Base-by-base conservation (phyloP, 208 protist species). In the Trypanosoma grayi region DNA sequence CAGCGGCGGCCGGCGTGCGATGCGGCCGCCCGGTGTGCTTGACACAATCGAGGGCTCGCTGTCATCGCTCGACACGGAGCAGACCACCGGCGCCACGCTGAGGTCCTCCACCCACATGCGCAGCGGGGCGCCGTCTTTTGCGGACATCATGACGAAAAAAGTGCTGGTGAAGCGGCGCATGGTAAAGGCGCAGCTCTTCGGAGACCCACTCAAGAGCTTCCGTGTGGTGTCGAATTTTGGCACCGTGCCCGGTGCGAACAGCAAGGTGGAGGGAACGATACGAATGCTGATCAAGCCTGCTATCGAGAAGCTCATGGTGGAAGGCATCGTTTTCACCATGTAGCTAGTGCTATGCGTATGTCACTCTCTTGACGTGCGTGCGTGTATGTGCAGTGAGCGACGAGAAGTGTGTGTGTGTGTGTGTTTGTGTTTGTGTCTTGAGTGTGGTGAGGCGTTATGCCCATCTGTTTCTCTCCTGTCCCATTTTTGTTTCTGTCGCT, bases 151-250 rank as follows among this genome's bases (percentile, higher is more conserved):
- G 6, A 66, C 43, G 16, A 75, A 81, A 33, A 77, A 77, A 30
- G 74, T 75, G 16, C 40, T 66, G 2, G 82, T 94, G 28, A 70
- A 56, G 51, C 75, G 59, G 40, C 75, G 83, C 7, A 57, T 53
- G n/a, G 31, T 94, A 16, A 88, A 86, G 60, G 56, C 90, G 39
- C 89, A 95, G 73, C 68, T 90, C 10, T 95, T 95, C 66, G 85
- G 79, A 9, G 81, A 95, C 41, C 89, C 89, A 16, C 57, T 95
- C n/a, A 92, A 91, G 60, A 77, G 47, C 56, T 91, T 92, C 59
- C 67, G 63, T 56, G 80, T 95, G 27, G 60, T 74, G 20, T 88
- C 85, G 27, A 95, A 95, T 57, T 91, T 95, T 43, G 73, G 62
- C 36, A 77, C 81, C 7, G 84, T 95, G 8, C 85, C 73, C 0